Percentiles rank a stretch among this genome's conserved stretches.
These are phyloP conservation scores for Endocarpon pusillum DNA, from an alignment of 495 filamentous ascomycete species.

Conservation along the genomic window DNA sequence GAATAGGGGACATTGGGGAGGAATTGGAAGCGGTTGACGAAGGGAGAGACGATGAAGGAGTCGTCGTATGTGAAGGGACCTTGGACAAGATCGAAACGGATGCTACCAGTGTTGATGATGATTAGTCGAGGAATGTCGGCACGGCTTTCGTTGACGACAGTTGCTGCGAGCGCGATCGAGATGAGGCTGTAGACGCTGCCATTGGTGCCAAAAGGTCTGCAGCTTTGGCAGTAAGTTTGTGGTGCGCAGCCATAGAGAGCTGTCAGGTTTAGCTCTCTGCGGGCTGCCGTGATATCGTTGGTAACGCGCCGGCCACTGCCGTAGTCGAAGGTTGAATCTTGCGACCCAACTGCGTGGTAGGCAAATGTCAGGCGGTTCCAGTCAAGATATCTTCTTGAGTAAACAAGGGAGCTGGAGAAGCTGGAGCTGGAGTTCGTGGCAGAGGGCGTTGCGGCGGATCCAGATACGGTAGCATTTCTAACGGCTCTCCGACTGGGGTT, in stretches of 20 bases:
- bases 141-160: conserved; percentile 16
- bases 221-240: conserved; percentile 21
- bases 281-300: conserved; percentile 11
- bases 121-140: conserved; percentile 16
- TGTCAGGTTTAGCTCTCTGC: conserved; percentile 17
- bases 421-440: background rate
- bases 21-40: conserved; percentile 17
- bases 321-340: conserved; percentile 16
- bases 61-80: conserved; percentile 23
- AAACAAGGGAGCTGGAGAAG: background rate
- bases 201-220: conserved; percentile 15
- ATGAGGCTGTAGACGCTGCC: conserved; percentile 21
- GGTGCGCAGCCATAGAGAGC: conserved; percentile 23
- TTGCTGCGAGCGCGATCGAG: conserved; percentile 13
- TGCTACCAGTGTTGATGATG: conserved; percentile 20
- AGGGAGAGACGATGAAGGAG: conserved; percentile 23
- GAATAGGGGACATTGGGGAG: conserved; percentile 20
- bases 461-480: conserved; percentile 8
- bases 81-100: conserved; percentile 23
- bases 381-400: conserved; percentile 14
- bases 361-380: conserved; percentile 25
- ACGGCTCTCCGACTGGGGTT: conserved; percentile 18
- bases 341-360: conserved; percentile 20
- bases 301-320: conserved; percentile 9
- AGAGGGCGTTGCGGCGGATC: background rate